These are phyloP conservation scores for Thermoascus crustaceus DNA, from an alignment of 2,329 filamentous ascomycete species.

Conservation along the genomic window DNA sequence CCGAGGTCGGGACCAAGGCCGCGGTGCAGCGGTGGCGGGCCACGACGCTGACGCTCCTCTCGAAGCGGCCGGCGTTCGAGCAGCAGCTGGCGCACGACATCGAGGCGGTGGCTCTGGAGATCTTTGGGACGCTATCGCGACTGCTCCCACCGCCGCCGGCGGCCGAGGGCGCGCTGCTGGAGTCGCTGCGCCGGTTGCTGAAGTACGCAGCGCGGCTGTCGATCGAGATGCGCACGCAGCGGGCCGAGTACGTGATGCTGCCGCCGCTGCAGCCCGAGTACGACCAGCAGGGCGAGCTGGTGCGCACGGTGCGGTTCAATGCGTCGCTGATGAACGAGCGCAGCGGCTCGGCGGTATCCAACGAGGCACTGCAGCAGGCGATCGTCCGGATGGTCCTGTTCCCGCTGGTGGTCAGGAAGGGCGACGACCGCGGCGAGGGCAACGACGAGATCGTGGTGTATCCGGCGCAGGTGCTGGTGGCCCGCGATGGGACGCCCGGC, in stretches of 20 bases:
- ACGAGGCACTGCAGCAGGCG: conserved; percentile 69
- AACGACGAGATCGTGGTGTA: conserved; percentile 94
- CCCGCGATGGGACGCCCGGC: conserved; percentile 28
- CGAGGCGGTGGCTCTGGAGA: conserved; percentile 87
- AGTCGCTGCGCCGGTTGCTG: conserved; percentile 80
- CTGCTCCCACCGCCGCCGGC: conserved; percentile 81
- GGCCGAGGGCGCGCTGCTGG: conserved; percentile 69
- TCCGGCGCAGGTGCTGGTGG: conserved; percentile 86
- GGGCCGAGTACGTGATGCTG: conserved; percentile 97
- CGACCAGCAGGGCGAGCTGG: conserved; percentile 82
- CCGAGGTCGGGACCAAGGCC: conserved; percentile 74
- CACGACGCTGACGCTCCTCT: conserved; percentile 82
- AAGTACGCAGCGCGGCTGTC: conserved; percentile 81
- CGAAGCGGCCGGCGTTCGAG: conserved; percentile 70
- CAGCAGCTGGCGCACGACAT: conserved; percentile 81
- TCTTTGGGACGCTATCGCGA: conserved; percentile 73
- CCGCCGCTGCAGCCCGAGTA: conserved; percentile 92
- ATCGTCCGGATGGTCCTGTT: conserved; percentile 90
- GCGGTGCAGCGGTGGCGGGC: conserved; percentile 98
- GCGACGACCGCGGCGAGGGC: conserved; percentile 75
- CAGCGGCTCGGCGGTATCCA: conserved; percentile 59
- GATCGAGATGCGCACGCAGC: conserved; percentile 94
- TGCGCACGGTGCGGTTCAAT: conserved; percentile 84
- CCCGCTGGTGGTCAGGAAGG: conserved; percentile 92
- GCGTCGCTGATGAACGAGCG: conserved; percentile 91